These are phyloP conservation scores for Erysimum cheiranthoides DNA, from an alignment of 345 rosid genomes.

Conservation along the genomic window DNA sequence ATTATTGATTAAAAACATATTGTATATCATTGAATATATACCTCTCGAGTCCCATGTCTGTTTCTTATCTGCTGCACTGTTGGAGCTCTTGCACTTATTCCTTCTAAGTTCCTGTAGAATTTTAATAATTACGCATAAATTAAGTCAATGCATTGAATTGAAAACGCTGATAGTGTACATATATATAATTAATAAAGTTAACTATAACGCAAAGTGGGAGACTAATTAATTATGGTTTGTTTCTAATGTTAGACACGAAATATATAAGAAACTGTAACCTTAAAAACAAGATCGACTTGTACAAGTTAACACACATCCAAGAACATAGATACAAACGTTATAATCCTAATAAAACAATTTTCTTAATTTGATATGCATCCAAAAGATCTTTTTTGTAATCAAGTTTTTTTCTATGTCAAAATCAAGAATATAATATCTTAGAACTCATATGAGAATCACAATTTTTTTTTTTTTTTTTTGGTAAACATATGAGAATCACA, in stretches of 20 bases:
- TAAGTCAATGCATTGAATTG: slow-evolving; percentile 25
- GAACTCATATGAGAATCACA: slow-evolving; percentile 24
- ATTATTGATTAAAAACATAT: not conserved
- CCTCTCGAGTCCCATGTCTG: slow-evolving; percentile 39
- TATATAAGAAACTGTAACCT: not conserved
- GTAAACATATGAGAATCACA: slow-evolving; percentile 24
- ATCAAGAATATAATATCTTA: not conserved
- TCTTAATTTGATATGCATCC: not conserved
- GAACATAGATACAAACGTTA: slow-evolving; percentile 5
- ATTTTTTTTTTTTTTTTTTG: no score
- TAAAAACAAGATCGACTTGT: not conserved
- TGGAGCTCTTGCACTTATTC: slow-evolving; percentile 30
- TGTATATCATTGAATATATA: not conserved
- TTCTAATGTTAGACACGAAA: slow-evolving; percentile 5
- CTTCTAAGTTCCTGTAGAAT: slow-evolving; percentile 24
- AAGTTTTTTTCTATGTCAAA: not conserved
- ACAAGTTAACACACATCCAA: not conserved
- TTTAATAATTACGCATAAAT: slow-evolving; percentile 9
- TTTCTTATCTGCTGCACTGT: slow-evolving; percentile 30
- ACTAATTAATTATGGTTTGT: not conserved
- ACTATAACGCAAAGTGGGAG: slow-evolving; percentile 16
- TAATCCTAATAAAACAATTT: not conserved
- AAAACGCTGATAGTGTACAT: slow-evolving; percentile 13
- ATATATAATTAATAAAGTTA: not conserved
- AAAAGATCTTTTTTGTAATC: not conserved